Percentiles rank a stretch among this genome's conserved stretches.
Evolutionary conservation across 78 protist species (phyloP).

Genomic region (Speleostelium caveatum): DNA sequence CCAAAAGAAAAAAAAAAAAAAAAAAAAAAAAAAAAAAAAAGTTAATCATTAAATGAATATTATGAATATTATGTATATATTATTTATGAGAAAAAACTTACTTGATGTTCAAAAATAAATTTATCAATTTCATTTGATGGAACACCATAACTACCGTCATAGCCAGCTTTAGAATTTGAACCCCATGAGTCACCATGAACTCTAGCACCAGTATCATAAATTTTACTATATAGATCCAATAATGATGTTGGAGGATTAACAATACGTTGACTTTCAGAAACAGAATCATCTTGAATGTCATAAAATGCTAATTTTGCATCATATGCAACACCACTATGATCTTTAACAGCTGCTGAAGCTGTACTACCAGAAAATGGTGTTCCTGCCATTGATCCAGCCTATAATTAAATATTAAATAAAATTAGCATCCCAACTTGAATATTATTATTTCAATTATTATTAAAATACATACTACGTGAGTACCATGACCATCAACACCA

Average conservation of each 20-base stretch:
- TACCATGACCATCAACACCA: conserved; percentile 59
- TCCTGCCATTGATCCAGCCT: conserved; percentile 58
- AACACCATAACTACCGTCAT: neutral
- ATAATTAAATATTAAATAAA: neutral
- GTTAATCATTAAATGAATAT: too few species aligned
- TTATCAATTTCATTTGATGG: conserved; percentile 15
- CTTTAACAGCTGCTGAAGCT: neutral
- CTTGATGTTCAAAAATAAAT: conserved; percentile 24
- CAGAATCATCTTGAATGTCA: neutral
- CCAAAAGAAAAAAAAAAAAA: too few species aligned
- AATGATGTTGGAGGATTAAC: conserved; percentile 10
- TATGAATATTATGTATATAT: neutral
- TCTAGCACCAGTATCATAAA: conserved; percentile 72
- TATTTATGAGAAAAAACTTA: neutral
- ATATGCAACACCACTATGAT: conserved; percentile 41
- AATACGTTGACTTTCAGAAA: neutral
- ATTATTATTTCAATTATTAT: neutral
- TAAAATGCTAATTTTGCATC: conserved; percentile 54
- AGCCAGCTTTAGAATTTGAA: neutral
- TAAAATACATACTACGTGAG: conserved; percentile 35
- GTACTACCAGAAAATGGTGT: conserved; percentile 12
- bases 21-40: too few species aligned
- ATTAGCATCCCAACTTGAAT: neutral
- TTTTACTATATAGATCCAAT: conserved; percentile 6
- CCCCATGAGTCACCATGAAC: conserved; percentile 80